Conservation (phyloP, 2,329 filamentous ascomycete species). For the Trichoderma lentiforme region DNA sequence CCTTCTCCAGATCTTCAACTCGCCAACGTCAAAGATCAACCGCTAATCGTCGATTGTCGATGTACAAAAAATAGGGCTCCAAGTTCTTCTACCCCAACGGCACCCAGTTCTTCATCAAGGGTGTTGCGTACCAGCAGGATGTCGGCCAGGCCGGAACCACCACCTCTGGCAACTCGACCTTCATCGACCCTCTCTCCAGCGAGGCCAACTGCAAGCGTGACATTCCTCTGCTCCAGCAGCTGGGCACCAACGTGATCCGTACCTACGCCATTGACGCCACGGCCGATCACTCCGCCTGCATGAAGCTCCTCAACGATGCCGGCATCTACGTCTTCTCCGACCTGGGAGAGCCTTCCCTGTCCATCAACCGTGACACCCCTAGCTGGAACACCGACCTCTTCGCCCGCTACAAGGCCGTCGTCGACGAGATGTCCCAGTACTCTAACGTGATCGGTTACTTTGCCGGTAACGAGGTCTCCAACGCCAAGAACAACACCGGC, state of each 20-base stretch:
- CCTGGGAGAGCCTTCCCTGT: constrained; percentile 73
- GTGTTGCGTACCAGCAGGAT: constrained; percentile 93
- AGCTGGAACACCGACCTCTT: constrained; percentile 77
- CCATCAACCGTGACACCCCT: constrained; percentile 80
- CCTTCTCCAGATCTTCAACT: background rate
- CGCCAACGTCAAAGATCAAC: background rate
- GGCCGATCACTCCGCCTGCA: constrained; percentile 75
- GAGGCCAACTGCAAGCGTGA: constrained; percentile 72
- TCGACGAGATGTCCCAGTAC: constrained; percentile 80
- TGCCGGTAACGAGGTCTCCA: constrained; percentile 95
- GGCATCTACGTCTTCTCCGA: constrained; percentile 97
- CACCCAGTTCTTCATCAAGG: constrained; percentile 74
- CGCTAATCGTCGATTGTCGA: constrained; percentile 4
- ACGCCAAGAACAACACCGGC: constrained; percentile 80
- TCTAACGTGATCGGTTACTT: constrained; percentile 96
- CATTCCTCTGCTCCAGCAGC: constrained; percentile 72
- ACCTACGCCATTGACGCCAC: constrained; percentile 89
- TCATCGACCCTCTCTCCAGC: constrained; percentile 81
- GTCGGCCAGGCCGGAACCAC: constrained; percentile 53
- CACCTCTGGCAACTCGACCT: constrained; percentile 48
- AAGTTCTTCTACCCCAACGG: constrained; percentile 87
- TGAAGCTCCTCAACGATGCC: constrained; percentile 74
- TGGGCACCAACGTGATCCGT: constrained; percentile 89
- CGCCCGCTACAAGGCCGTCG: constrained; percentile 75
- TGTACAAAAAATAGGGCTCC: constrained; percentile 50